Evolutionary conservation across 1,284 basidiomycete species (phyloP), one percentile per base, ranked within the genome.

Genomic region (Ganoderma resinaceum): DNA sequence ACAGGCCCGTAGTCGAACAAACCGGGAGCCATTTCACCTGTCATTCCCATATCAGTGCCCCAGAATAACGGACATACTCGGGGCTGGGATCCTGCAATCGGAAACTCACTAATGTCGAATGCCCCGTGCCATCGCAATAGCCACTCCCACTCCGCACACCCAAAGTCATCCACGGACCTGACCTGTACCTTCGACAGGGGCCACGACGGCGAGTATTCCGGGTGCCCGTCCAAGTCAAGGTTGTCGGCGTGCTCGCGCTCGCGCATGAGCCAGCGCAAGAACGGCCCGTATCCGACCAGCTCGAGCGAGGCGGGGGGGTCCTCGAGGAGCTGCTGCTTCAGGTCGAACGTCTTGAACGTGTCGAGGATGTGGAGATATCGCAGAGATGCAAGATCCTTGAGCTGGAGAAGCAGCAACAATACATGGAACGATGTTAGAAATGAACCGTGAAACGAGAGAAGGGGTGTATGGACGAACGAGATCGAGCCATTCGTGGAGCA

Each of bases 121-220:
- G 26, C 8, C 11, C 43, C 52, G 16, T 55, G 52, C 52, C 52
- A 55, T 18, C 52, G 29, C 16, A 55, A 33, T 6, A 55, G 52
- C 52, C 52, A 70, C 40, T 70, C 69, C 69, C 66, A 70, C 20
- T 68, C 66, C 29, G 60, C 64, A 49, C 61, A 59, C 20, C 69
- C 64, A 9, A 70, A 70, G 43, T 67, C 61, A 8, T 63, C 63
- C 35, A n/a, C 66, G 23, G 62, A 59, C 52, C 66, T 42, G 57
- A 67, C 61, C 14, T 8, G 4, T 16, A 61, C 33, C 33, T 46
- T 68, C 26, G 16, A 18, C 29, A 9, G 20, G 33, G 49, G 35
- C 66, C 69, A 59, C 23, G 33, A 61, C 49, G n/a, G 49, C 26
- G 33, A 18, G 40, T 37, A 4, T 9, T 35, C 35, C 37, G 42